phyloP scores from a whole-genome alignment of 2,329 filamentous ascomycete genomes.

The Helotiales sp. region DNA sequence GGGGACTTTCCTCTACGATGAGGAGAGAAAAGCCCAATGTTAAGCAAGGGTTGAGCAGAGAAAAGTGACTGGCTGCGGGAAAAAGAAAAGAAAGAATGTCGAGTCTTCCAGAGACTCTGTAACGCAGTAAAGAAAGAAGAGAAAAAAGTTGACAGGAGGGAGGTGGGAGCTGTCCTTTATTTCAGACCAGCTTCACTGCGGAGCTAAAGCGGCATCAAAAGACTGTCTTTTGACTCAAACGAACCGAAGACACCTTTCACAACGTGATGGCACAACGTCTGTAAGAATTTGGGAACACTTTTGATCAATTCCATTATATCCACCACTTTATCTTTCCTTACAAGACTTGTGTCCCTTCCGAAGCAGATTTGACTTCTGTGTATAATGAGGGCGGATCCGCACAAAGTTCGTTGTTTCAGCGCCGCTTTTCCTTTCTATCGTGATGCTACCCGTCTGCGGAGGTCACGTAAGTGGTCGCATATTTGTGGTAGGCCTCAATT shows the following conservation, averaged over 20 bases:
- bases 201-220: not conserved
- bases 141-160: not conserved
- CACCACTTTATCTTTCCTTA: too few species aligned
- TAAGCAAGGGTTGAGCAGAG: not conserved
- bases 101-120: slow-evolving; percentile 2
- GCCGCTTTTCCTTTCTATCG: too few species aligned
- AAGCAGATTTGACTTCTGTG: too few species aligned
- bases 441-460: too few species aligned
- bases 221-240: too few species aligned
- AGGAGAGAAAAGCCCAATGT: slow-evolving; percentile 3
- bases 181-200: not conserved
- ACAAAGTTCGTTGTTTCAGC: too few species aligned
- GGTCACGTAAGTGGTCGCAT: not conserved
- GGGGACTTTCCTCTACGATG: not conserved
- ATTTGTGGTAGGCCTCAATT: not conserved
- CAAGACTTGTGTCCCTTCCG: too few species aligned
- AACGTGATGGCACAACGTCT: too few species aligned
- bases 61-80: not conserved
- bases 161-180: not conserved
- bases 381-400: too few species aligned
- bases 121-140: not conserved
- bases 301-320: too few species aligned
- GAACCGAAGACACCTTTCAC: too few species aligned
- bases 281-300: too few species aligned
- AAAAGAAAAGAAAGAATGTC: not conserved